Percentiles rank a stretch among this genome's conserved stretches.
These are phyloP conservation scores for Boletus rubescentipes DNA, from an alignment of 768 basidiomycete species.

Conservation along the genomic window DNA sequence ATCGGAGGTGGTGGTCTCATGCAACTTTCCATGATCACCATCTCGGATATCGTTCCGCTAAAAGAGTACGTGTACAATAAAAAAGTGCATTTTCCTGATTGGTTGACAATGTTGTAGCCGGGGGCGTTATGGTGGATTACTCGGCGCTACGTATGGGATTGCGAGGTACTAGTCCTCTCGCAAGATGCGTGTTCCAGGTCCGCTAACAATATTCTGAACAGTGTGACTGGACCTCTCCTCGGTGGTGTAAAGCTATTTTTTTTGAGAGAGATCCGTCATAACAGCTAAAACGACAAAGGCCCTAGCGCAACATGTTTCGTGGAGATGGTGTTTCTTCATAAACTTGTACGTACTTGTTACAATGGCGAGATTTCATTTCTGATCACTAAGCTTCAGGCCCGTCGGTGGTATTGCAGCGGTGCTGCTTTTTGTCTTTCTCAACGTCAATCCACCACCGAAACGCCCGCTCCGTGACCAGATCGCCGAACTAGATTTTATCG, in stretches of 20 bases:
- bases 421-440: slow-evolving; percentile 69
- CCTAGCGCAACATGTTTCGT: slow-evolving; percentile 59
- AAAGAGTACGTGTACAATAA: slow-evolving; percentile 50
- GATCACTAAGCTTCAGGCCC: slow-evolving; percentile 42
- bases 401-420: slow-evolving; percentile 62
- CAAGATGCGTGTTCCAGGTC: not conserved
- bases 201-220: slow-evolving; percentile 14
- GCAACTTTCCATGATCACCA: slow-evolving; percentile 71
- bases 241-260: slow-evolving; percentile 59
- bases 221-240: slow-evolving; percentile 71
- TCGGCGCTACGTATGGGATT: slow-evolving; percentile 78
- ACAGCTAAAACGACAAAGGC: not conserved
- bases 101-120: slow-evolving; percentile 46
- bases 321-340: slow-evolving; percentile 83
- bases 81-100: no score
- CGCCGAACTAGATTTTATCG: slow-evolving; percentile 66
- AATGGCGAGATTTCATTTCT: not conserved
- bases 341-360: slow-evolving; percentile 46
- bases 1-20: slow-evolving; percentile 80
- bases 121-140: slow-evolving; percentile 71
- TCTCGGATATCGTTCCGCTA: slow-evolving; percentile 80
- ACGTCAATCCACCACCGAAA: slow-evolving; percentile 67
- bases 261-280: not conserved
- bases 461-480: slow-evolving; percentile 56
- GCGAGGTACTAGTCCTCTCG: slow-evolving; percentile 39